These are phyloP conservation scores for Tolypocladium ophioglossoides DNA, from an alignment of 2,329 filamentous ascomycete genomes.

Conservation along the genomic window DNA sequence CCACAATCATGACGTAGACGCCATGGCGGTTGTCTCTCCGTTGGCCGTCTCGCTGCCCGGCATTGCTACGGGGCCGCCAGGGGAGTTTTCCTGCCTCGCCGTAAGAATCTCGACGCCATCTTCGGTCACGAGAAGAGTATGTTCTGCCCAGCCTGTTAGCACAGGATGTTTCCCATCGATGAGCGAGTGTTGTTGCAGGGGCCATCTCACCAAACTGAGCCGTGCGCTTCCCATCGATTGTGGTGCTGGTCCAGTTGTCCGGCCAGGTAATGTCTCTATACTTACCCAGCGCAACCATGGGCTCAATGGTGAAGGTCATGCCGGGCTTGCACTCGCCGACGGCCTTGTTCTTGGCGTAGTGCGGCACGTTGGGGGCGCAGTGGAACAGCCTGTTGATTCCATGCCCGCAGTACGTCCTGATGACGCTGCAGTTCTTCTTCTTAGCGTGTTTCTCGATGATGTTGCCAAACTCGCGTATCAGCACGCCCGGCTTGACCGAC, in stretches of 20 bases:
- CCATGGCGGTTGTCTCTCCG: neutral
- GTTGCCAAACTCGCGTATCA: constrained; percentile 89
- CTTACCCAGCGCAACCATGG: constrained; percentile 91
- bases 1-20: neutral
- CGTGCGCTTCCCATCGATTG: constrained; percentile 76
- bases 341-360: constrained; percentile 98
- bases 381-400: constrained; percentile 94
- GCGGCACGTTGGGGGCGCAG: constrained; percentile 84
- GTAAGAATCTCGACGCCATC: constrained; percentile 75
- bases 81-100: constrained; percentile 60
- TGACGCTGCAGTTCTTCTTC: constrained; percentile 72
- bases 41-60: neutral
- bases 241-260: constrained; percentile 96
- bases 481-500: constrained; percentile 82
- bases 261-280: constrained; percentile 95
- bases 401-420: constrained; percentile 93
- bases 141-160: constrained; percentile 40
- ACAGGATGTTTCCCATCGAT: neutral
- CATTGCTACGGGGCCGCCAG: constrained; percentile 48
- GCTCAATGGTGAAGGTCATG: constrained; percentile 98
- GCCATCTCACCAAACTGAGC: constrained; percentile 73
- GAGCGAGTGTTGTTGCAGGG: neutral
- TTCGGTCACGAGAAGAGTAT: constrained; percentile 75
- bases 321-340: constrained; percentile 88
- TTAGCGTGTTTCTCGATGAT: constrained; percentile 95